Evolutionary conservation across 169 alveolate genomes (phyloP).

Genomic region (Neospora caninum): DNA sequence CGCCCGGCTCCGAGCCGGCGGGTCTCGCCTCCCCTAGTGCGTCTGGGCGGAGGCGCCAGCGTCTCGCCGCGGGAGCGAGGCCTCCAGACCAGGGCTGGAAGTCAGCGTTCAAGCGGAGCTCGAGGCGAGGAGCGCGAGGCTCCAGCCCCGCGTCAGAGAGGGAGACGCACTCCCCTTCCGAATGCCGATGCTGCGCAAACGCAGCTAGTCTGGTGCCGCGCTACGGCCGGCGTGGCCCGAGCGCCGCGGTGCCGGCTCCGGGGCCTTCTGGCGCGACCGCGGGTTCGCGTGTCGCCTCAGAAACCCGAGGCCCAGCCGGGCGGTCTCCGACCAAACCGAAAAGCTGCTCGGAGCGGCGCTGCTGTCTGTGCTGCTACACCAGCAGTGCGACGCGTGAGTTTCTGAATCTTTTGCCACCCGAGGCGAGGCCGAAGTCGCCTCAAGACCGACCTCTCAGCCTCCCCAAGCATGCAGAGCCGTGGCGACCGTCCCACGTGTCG

Average conservation of each 20-base stretch:
- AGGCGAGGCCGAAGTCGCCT: background rate
- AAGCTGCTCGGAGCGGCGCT: background rate
- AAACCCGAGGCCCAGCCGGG: background rate
- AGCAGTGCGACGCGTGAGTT: conserved; percentile 6
- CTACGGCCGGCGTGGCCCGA: background rate
- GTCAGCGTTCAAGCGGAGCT: too few relatives aligned
- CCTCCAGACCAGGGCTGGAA: too few relatives aligned
- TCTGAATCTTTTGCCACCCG: background rate
- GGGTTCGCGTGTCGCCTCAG: background rate
- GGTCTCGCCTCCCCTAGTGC: too few relatives aligned
- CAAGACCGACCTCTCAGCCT: background rate
- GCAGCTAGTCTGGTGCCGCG: background rate
- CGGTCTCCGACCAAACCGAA: background rate
- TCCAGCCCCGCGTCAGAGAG: background rate
- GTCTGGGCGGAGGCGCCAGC: too few relatives aligned
- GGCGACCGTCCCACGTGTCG: background rate
- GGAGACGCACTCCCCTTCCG: background rate
- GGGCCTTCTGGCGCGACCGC: background rate
- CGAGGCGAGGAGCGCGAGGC: too few relatives aligned
- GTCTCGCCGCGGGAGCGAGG: too few relatives aligned
- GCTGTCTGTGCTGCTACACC: conserved; percentile 19
- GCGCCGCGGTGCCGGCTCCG: background rate
- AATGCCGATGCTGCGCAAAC: background rate
- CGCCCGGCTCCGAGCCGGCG: too few relatives aligned
- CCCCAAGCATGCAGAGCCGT: conserved; percentile 7